phyloP scores from a whole-genome alignment of 176 grass and related monocot species.

The Areca catechu region DNA sequence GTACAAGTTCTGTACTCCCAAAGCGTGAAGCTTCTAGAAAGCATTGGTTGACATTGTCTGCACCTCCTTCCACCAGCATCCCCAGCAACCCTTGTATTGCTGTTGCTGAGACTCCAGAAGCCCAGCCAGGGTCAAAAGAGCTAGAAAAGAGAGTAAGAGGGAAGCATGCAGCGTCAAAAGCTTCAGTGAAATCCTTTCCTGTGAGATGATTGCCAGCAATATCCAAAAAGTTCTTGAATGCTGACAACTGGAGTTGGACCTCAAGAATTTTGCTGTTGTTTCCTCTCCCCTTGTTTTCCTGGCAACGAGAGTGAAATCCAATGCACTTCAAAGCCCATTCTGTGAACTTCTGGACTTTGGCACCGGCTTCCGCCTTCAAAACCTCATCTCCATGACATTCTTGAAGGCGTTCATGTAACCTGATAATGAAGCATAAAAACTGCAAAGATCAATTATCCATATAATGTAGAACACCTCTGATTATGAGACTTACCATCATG shows the following conservation, averaged over 20 bases:
- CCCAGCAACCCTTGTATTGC: conserved; percentile 78
- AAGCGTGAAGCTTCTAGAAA: conserved; percentile 95
- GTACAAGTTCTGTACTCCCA: conserved; percentile 90
- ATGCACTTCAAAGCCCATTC: conserved; percentile 97
- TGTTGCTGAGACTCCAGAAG: conserved; percentile 54
- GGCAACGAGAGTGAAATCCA: conserved; percentile 47
- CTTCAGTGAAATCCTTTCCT: conserved; percentile 93
- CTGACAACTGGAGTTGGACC: conserved; percentile 71
- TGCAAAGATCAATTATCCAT: conserved; percentile 6
- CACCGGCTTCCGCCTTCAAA: conserved; percentile 78
- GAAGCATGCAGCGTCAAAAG: conserved; percentile 97
- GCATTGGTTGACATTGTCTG: conserved; percentile 98
- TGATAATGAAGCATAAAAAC: conserved; percentile 22
- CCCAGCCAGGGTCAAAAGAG: conserved; percentile 76
- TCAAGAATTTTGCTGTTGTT: conserved; percentile 66
- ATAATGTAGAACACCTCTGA: neutral
- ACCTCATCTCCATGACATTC: conserved; percentile 88
- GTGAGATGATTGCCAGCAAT: conserved; percentile 82
- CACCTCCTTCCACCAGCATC: conserved; percentile 88
- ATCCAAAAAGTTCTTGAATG: conserved; percentile 89
- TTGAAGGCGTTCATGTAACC: conserved; percentile 80
- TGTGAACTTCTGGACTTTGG: conserved; percentile 92
- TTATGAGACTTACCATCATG: neutral
- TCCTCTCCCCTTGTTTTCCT: conserved; percentile 39
- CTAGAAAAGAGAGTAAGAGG: conserved; percentile 91